Percentiles rank a stretch among this genome's conserved stretches.
These are phyloP conservation scores for Yamadazyma sp. DNA, from an alignment of 805 yeast genomes.

Conservation along the genomic window DNA sequence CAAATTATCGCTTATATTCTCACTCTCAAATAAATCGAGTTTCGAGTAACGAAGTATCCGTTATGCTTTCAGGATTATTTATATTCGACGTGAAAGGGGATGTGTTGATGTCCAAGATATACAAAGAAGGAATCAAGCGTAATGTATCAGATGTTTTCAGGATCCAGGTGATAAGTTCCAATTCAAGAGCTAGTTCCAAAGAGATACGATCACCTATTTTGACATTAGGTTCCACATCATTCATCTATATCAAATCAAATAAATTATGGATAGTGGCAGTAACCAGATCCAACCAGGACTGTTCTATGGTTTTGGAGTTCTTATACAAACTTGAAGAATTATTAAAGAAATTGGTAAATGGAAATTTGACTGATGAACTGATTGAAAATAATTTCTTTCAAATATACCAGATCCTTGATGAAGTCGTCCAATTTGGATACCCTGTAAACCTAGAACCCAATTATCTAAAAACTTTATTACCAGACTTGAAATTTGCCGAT, in stretches of 20 bases:
- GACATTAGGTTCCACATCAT: conserved; percentile 90
- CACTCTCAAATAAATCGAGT: too few species aligned
- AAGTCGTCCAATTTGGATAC: conserved; percentile 72
- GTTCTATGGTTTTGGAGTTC: conserved; percentile 75
- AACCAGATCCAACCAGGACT: conserved; percentile 86
- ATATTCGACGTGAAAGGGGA: conserved; percentile 81
- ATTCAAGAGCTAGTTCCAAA: conserved; percentile 15
- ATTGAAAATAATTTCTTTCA: conserved; percentile 64
- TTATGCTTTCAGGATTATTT: conserved; percentile 87
- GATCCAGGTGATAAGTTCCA: conserved; percentile 79
- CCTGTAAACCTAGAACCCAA: conserved; percentile 61
- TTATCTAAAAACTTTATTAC: conserved; percentile 20
- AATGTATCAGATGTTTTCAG: conserved; percentile 85
- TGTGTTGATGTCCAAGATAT: conserved; percentile 69
- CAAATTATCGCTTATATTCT: too few species aligned
- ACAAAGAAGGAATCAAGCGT: conserved; percentile 71
- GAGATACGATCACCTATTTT: conserved; percentile 43
- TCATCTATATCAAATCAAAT: conserved; percentile 65
- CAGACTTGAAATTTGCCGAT: conserved; percentile 4
- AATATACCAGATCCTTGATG: conserved; percentile 76
- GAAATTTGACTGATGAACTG: conserved; percentile 26
- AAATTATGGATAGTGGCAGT: conserved; percentile 82
- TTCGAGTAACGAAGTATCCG: too few species aligned
- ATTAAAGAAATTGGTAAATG: conserved; percentile 29
- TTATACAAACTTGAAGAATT: conserved; percentile 59